Evolutionary conservation across 352 stramenopile genomes (phyloP), one percentile per base, ranked within the genome.

Genomic region (Globisporangium carolinianum): DNA sequence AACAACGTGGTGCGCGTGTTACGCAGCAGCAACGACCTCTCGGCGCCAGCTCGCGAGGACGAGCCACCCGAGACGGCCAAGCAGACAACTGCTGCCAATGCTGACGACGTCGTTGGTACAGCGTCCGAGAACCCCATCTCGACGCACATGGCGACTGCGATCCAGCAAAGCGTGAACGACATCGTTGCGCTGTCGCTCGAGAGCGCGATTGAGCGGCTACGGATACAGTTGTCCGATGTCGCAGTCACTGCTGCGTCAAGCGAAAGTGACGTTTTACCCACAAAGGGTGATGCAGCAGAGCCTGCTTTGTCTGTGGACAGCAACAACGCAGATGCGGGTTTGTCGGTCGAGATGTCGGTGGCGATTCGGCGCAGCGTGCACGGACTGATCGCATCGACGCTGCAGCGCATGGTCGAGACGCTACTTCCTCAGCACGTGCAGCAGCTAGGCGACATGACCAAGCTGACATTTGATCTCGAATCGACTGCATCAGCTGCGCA

Each of bases 151-250:
- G 65, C 69, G 38, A 68, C 70, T 45, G 65, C 72, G 6, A 72
- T 79, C 58, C 65, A 61, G 47, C 61, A 71, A 42, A 73, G 58
- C 18, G 62, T 78, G 32, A 69, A 63, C 4, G 67, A 60, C 4
- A 71, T 78, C 53, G 63, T 78, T 32, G 60, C 70, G 6, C 60
- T 66, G 51, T 75, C 70, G 8, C 45, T 78, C 12, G 67, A 73
- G n/a, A 69, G 47, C 39, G 63, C 56, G 37, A 52, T 70, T 32
- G 15, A 55, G 5, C 68, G 63, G 6, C 60, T 75, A 12, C 24
- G 24, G 24, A 32, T 32, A 32, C 24, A 32, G 24, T 32, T 32
- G 24, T 32, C 24, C 24, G 24, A 32, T 32, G 24, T 32, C 2
- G 24, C 24, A 32, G 24, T 32, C 24, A 32, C 24, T 32, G 24